Conservation (phyloP, 140 eudicot species). For the Senecio squalidus region DNA sequence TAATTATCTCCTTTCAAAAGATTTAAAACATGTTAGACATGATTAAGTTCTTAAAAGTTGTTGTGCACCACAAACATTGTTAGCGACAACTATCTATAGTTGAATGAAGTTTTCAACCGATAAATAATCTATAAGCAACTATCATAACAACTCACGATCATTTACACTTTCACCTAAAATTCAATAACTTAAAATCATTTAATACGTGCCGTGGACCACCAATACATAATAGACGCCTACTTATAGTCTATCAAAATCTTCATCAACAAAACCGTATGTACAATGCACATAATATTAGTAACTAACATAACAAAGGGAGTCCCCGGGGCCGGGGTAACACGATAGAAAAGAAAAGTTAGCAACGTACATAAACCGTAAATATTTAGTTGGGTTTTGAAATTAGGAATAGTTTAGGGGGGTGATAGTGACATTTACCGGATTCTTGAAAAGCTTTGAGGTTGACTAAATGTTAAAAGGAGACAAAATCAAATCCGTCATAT, state of each 20-base stretch:
- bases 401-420: slow-evolving; percentile 25
- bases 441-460: slow-evolving; percentile 15
- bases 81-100: not conserved
- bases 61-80: not conserved
- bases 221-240: slow-evolving; percentile 1
- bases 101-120: not conserved
- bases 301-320: slow-evolving; percentile 1
- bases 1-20: too few species aligned
- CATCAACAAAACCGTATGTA: not conserved
- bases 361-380: slow-evolving; percentile 9
- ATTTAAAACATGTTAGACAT: too few species aligned
- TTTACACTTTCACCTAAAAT: not conserved
- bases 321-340: not conserved
- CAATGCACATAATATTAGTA: slow-evolving; percentile 3
- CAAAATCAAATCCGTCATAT: slow-evolving; percentile 32
- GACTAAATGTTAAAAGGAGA: slow-evolving; percentile 15
- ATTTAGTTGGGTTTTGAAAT: slow-evolving; percentile 17
- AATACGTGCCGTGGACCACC: slow-evolving; percentile 12
- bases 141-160: not conserved
- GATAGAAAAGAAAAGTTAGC: not conserved
- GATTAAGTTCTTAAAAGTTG: too few species aligned
- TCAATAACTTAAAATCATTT: not conserved
- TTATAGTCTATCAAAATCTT: slow-evolving; percentile 3
- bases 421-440: slow-evolving; percentile 23
- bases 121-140: not conserved